Percentiles rank a stretch among this genome's conserved stretches.
phyloP scores from a whole-genome alignment of 495 filamentous ascomycete species.

The Neurospora sp. region DNA sequence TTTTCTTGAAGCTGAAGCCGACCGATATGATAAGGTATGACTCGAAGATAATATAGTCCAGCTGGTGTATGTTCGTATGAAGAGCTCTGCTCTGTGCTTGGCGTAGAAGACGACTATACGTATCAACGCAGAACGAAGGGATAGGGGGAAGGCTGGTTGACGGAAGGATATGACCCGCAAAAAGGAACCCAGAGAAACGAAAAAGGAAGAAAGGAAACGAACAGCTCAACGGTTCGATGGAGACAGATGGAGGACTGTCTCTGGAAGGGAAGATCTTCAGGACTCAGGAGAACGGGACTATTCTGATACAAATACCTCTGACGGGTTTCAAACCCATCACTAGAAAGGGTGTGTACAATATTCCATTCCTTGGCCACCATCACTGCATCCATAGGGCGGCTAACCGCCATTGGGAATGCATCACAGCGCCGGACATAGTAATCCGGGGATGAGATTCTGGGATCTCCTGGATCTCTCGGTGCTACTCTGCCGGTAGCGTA shows the following conservation, averaged over 20 bases:
- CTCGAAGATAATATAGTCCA: neutral
- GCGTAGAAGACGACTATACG: neutral
- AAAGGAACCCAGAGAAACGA: neutral
- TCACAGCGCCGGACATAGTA: neutral
- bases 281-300: neutral
- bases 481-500: neutral
- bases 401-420: neutral
- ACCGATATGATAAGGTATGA: neutral
- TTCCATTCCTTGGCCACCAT: neutral
- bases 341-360: neutral
- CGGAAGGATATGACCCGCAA: neutral
- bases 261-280: neutral
- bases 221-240: neutral
- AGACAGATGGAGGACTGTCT: neutral
- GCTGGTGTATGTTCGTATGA: neutral
- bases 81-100: neutral
- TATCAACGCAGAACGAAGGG: neutral
- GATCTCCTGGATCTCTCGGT: neutral
- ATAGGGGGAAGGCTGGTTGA: neutral
- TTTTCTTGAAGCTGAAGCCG: neutral
- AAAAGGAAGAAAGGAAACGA: constrained; percentile 1
- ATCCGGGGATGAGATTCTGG: neutral
- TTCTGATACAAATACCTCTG: neutral
- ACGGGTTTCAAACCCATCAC: neutral
- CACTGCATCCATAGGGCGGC: neutral